Evolutionary conservation across 805 yeast genomes (phyloP), one percentile per base, ranked within the genome.

Genomic region (Brettanomyces bruxellensis): DNA sequence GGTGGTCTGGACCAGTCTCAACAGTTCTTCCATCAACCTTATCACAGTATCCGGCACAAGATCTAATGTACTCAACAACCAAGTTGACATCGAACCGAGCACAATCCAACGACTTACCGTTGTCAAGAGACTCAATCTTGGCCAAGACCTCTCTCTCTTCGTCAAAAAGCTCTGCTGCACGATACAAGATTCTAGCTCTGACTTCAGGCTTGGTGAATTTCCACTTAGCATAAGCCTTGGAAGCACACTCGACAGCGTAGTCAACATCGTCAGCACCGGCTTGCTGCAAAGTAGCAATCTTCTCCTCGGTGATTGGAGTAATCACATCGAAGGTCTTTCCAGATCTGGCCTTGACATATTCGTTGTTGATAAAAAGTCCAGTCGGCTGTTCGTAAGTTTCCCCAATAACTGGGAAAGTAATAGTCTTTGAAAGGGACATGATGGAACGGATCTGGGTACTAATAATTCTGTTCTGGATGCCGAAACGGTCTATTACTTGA

Each of bases 31-130:
- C 93, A 54, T 71, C 73, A 46, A 81, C 59, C 65, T 81, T 81
- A 67, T 81, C 87, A 51, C 85, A 79, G 70, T 75, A 80, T 40
- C 89, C 86, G 42, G 88, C 89, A 55, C 83, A 75, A 45, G 79
- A 79, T 69, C 87, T 76, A 56, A 84, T 62, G 67, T 81, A 83
- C 57, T 74, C 72, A 48, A 81, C 75, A 46, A 80, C 75, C 46
- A 83, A 65, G 13, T 70, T 73, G 50, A 84, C 79, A 61, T 84
- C 93, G 51, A 80, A 84, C 56, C 78, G 70, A 41, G 90, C 75
- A 59, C 81, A 71, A 36, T 70, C 70, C 54, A 82, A 65, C 34
- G 90, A 77, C 61, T 84, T 85, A 73, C 95, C 95, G 58, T 84
- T 83, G 63, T 85, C 90, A 52, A 79, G 69, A 22, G 88, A 67